phyloP scores from a whole-genome alignment of 805 yeast species.

The Saccharomycopsis babjevae region DNA sequence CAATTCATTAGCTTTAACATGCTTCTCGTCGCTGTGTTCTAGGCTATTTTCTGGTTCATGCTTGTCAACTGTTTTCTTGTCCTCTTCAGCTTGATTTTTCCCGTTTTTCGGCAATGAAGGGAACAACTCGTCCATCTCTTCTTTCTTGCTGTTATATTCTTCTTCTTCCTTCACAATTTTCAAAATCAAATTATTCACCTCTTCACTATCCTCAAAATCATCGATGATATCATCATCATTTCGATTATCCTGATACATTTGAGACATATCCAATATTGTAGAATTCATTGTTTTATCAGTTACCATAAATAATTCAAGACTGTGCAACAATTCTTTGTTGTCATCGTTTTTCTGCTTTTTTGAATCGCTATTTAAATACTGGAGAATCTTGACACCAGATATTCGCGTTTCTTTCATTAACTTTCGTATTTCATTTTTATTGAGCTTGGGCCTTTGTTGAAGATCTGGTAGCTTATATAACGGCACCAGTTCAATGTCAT shows the following conservation, averaged over 20 bases:
- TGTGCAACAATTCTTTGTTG: neutral
- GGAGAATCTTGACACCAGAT: neutral
- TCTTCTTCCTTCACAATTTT: neutral
- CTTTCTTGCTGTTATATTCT: neutral
- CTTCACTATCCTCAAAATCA: neutral
- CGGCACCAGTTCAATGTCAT: neutral
- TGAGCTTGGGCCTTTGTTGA: neutral
- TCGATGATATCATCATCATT: neutral
- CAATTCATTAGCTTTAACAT: neutral
- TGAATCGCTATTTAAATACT: neutral
- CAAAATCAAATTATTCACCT: neutral
- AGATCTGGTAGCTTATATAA: neutral
- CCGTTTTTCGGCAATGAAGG: neutral
- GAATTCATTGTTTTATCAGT: neutral
- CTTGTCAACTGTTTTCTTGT: neutral
- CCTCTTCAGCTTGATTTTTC: neutral
- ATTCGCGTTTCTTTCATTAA: neutral
- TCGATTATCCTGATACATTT: neutral
- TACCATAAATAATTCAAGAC: neutral
- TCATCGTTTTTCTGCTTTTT: neutral
- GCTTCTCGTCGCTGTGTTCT: neutral
- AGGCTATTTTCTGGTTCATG: neutral
- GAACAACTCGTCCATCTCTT: neutral
- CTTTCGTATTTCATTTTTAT: neutral
- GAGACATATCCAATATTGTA: neutral